Evolutionary conservation across 805 yeast genomes (phyloP).

Genomic region (Clavispora fructus): DNA sequence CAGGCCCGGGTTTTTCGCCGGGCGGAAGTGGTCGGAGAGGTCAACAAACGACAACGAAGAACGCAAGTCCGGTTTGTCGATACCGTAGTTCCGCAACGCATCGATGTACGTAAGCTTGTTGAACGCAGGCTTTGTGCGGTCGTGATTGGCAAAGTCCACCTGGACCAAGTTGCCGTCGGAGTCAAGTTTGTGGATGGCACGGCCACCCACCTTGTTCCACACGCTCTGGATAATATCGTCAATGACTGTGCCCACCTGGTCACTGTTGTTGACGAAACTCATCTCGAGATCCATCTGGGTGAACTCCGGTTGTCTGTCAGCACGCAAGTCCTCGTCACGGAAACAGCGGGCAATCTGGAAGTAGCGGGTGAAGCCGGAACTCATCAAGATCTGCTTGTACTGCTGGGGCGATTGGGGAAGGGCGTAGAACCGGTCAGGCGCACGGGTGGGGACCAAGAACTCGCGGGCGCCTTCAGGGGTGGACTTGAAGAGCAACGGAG

Average conservation of each 20-base stretch:
- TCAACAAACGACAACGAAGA: constrained; percentile 48
- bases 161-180: constrained; percentile 26
- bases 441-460: constrained; percentile 87
- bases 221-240: constrained; percentile 49
- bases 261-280: constrained; percentile 68
- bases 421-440: constrained; percentile 63
- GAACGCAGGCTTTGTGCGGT: constrained; percentile 15
- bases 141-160: constrained; percentile 7
- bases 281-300: constrained; percentile 96
- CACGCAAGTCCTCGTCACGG: constrained; percentile 91
- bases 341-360: constrained; percentile 93
- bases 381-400: constrained; percentile 90
- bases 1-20: constrained; percentile 24
- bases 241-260: constrained; percentile 60
- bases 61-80: constrained; percentile 92
- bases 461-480: constrained; percentile 99
- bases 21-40: constrained; percentile 36
- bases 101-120: constrained; percentile 56
- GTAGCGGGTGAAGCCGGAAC: constrained; percentile 82
- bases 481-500: constrained; percentile 88
- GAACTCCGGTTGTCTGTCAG: constrained; percentile 96
- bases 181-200: constrained; percentile 35
- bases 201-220: constrained; percentile 47
- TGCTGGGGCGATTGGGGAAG: constrained; percentile 98
- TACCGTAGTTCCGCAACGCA: constrained; percentile 72